Conservation (phyloP, 106 monocot species). For the Acanthochlamys bracteata region DNA sequence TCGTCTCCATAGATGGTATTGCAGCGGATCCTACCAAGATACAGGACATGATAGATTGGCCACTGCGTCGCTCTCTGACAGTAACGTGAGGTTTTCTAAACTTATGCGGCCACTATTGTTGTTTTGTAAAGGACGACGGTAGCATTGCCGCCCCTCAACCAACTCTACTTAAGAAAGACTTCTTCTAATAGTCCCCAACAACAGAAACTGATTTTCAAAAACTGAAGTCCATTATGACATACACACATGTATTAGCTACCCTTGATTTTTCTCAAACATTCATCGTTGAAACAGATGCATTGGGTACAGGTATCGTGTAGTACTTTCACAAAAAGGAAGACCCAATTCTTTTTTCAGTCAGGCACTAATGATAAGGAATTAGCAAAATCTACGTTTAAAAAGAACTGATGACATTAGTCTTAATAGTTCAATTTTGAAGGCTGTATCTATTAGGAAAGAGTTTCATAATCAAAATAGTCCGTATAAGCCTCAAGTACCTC, state of each 20-base stretch:
- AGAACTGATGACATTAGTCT: not conserved
- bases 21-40: not conserved
- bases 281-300: too few species aligned
- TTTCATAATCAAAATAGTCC: constrained; percentile 2
- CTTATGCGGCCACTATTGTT: not conserved
- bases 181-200: too few species aligned
- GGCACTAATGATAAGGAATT: not conserved
- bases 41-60: not conserved
- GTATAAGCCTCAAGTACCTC: not conserved
- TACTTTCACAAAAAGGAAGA: too few species aligned
- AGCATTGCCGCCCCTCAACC: too few species aligned
- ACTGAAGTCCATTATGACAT: too few species aligned
- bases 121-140: not conserved
- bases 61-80: not conserved
- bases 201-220: too few species aligned
- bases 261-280: too few species aligned
- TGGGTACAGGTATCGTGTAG: too few species aligned
- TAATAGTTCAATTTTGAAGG: not conserved
- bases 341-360: not conserved
- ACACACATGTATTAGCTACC: too few species aligned
- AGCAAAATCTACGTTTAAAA: not conserved
- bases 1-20: not conserved
- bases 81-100: not conserved
- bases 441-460: not conserved
- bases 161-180: too few species aligned